A percentile compares a stretch with the other conserved stretches of the same genome.
Evolutionary conservation across 2,329 filamentous ascomycete species (phyloP).

Genomic region (Zopfia rhizophila): DNA sequence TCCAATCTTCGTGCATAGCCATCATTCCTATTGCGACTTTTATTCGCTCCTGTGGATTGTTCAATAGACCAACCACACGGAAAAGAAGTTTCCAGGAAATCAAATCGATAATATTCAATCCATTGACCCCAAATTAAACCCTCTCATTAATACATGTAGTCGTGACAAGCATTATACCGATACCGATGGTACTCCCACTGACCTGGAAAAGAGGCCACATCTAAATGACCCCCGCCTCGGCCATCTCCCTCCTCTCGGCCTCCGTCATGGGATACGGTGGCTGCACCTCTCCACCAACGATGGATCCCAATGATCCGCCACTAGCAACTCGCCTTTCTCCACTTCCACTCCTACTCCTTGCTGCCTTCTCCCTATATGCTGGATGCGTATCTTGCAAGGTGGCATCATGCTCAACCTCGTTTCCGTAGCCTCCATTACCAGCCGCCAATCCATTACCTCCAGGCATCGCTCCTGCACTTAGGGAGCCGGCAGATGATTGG

Average conservation of each 20-base stretch:
- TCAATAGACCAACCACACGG: no score
- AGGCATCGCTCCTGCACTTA: conserved; percentile 61
- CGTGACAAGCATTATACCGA: conserved; percentile 16
- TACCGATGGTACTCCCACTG: conserved; percentile 10
- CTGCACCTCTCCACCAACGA: conserved; percentile 34
- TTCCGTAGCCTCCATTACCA: conserved; percentile 22
- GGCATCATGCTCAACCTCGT: conserved; percentile 22
- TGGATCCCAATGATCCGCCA: conserved; percentile 33
- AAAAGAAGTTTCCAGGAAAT: no score
- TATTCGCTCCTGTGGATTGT: no score
- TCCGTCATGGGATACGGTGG: conserved; percentile 43
- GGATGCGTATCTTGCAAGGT: conserved; percentile 27
- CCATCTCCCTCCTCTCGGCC: conserved; percentile 39
- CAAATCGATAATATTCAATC: no score
- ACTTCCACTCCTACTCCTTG: conserved; percentile 33
- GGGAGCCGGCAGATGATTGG: conserved; percentile 57
- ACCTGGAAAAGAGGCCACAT: neutral
- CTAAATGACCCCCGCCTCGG: conserved; percentile 33
- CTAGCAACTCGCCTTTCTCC: conserved; percentile 34
- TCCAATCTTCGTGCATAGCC: no score
- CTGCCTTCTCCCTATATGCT: conserved; percentile 28
- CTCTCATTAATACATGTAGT: conserved; percentile 32
- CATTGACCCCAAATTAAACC: no score
- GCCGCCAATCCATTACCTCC: conserved; percentile 23
- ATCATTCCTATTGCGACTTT: no score